Evolutionary conservation across 225 moss, liverwort and hornwort species (phyloP).

Genomic region (Takakia lepidozioides): DNA sequence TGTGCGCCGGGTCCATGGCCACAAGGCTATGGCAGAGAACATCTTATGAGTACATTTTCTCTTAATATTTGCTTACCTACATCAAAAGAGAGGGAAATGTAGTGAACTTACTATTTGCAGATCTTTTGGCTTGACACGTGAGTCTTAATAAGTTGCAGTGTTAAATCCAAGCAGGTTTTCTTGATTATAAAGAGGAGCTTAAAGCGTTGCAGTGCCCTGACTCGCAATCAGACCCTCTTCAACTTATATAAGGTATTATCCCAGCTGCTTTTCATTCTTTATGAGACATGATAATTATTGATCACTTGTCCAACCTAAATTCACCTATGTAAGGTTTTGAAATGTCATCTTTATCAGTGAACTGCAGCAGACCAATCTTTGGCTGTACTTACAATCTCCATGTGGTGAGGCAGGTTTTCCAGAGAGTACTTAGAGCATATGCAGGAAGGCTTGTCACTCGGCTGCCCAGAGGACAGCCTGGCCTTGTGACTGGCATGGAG

Average conservation of each 20-base stretch:
- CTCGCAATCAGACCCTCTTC: constrained; percentile 90
- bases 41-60: too few species aligned
- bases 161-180: constrained; percentile 70
- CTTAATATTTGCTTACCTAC: too few species aligned
- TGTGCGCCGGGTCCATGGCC: too few species aligned
- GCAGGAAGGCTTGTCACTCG: constrained; percentile 78
- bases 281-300: not conserved
- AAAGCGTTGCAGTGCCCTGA: constrained; percentile 97
- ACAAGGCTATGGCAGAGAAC: too few species aligned
- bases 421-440: constrained; percentile 80
- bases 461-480: constrained; percentile 91
- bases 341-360: too few species aligned
- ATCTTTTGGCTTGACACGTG: too few species aligned
- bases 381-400: not conserved
- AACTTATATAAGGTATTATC: constrained; percentile 84
- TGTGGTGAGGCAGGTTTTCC: constrained; percentile 64
- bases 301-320: not conserved
- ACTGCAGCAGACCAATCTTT: too few species aligned
- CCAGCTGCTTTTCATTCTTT: not conserved
- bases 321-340: too few species aligned
- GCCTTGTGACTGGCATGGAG: constrained; percentile 88
- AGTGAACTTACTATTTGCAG: too few species aligned
- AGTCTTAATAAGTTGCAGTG: too few species aligned
- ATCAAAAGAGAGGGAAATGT: too few species aligned
- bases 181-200: constrained; percentile 92